These are phyloP conservation scores for Entelexis paramagnoliae DNA, from an alignment of 1,139 yeast genomes.

Conservation along the genomic window DNA sequence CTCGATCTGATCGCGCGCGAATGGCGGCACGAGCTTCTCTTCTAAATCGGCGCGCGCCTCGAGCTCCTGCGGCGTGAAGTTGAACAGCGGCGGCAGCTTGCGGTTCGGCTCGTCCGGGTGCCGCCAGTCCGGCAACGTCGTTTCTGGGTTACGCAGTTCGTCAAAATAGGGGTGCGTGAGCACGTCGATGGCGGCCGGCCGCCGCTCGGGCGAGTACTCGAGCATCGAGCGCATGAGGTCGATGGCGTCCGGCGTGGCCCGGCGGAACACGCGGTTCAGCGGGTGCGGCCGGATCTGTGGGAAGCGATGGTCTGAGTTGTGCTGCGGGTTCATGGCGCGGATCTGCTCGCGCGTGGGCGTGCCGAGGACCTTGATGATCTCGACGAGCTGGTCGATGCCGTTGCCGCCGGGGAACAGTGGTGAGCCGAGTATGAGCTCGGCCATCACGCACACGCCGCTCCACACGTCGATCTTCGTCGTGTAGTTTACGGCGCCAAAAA, in stretches of 20 bases:
- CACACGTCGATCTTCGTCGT: constrained; percentile 96
- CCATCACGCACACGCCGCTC: constrained; percentile 98
- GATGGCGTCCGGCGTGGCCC: constrained; percentile 49
- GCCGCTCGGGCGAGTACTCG: constrained; percentile 65
- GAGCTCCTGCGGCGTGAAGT: constrained; percentile 34
- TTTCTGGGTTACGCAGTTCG: constrained; percentile 50
- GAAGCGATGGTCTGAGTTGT: constrained; percentile 84
- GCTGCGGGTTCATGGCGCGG: constrained; percentile 90
- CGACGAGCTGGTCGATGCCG: constrained; percentile 94
- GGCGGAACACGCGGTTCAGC: constrained; percentile 68
- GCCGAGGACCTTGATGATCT: constrained; percentile 88
- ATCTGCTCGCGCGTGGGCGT: constrained; percentile 93
- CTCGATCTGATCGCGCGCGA: constrained; percentile 5
- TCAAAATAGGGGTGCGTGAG: constrained; percentile 65
- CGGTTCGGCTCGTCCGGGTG: constrained; percentile 31
- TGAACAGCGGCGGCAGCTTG: constrained; percentile 35
- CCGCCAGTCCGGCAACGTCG: constrained; percentile 44
- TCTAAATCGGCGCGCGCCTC: constrained; percentile 36
- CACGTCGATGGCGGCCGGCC: constrained; percentile 61
- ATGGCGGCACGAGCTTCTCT: constrained; percentile 32
- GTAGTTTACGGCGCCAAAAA: constrained; percentile 82
- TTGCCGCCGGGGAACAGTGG: constrained; percentile 97
- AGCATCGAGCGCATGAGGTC: constrained; percentile 50
- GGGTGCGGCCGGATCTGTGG: constrained; percentile 96
- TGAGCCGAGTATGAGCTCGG: constrained; percentile 87